phyloP scores from a whole-genome alignment of 1,139 yeast species.

The Protomyces gravidus region DNA sequence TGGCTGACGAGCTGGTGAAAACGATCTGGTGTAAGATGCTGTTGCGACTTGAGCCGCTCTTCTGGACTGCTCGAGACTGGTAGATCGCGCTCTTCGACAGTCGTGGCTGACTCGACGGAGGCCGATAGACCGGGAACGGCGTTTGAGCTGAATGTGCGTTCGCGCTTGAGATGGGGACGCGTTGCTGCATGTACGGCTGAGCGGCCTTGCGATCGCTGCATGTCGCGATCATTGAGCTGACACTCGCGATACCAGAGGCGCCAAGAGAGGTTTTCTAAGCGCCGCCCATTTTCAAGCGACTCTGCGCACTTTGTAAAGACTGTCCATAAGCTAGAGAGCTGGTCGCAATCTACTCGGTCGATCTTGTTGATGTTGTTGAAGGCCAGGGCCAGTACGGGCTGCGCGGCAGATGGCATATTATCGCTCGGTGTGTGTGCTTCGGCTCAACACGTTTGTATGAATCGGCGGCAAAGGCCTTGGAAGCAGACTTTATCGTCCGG shows the following conservation, averaged over 20 bases:
- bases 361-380: conserved; percentile 33
- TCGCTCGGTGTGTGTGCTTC: neutral
- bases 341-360: conserved; percentile 35
- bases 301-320: conserved; percentile 54
- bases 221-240: conserved; percentile 33
- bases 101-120: conserved; percentile 31
- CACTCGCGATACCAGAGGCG: conserved; percentile 53
- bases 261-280: conserved; percentile 59
- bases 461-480: too few relatives aligned
- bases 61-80: neutral
- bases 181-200: neutral
- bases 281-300: conserved; percentile 51
- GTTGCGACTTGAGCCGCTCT: neutral
- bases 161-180: neutral
- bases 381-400: conserved; percentile 35
- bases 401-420: conserved; percentile 30
- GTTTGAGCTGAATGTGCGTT: neutral
- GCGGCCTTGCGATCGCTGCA: neutral
- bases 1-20: conserved; percentile 23
- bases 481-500: too few relatives aligned
- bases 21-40: conserved; percentile 22
- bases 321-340: conserved; percentile 35
- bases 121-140: conserved; percentile 31
- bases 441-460: neutral
- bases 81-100: conserved; percentile 4